Evolutionary conservation across 2,329 filamentous ascomycete species (phyloP), one percentile per base, ranked within the genome.

Genomic region (Myrmaecium sp.): DNA sequence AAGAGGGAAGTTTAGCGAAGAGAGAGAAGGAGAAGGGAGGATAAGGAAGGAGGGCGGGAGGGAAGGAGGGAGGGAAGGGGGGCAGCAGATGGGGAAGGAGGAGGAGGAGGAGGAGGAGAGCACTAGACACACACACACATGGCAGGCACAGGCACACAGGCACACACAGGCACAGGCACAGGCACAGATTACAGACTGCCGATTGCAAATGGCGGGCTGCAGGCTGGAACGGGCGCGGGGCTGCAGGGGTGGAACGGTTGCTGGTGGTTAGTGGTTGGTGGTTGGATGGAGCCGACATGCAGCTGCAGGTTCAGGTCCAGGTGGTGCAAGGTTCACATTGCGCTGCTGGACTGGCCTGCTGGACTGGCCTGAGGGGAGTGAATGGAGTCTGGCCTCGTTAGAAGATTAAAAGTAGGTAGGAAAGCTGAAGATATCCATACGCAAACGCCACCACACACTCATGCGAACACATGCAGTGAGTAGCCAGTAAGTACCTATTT

Each of bases 51-150:
- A 10, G 23, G 23, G 10, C 11, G 16, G 18, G n/a, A 20, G 13
- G 8, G 14, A 24, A 3, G 10, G 23, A 24, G 4, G 17, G 24
- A 17, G 17, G 11, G 19, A 26, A n/a, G 11, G 24, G 12, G 9
- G 11, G 24, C 9, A 7, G 9, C 10, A 14, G 11, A 9, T 11
- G 14, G 23, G 16, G 8, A 11, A 8, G 9, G 13, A 11, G 23
- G 16, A 14, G n/a, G 23, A 24, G 23, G 11, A 14, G 23, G 23
- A 10, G 10, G 23, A 14, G 8, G 23, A 24, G 23, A 24, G 23
- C 5, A n/a, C n/a, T n/a, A n/a, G n/a, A 9, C 8, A 20, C 8
- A 20, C 5, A 9, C 22, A 14, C 12, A 14, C 8, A 20, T 6
- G n/a, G 13, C 13, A 15, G 10, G 22, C 14, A 24, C 6, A 14